These are phyloP conservation scores for Mucor sp. DNA, from an alignment of 371 early-diverging fungal species.

Conservation along the genomic window DNA sequence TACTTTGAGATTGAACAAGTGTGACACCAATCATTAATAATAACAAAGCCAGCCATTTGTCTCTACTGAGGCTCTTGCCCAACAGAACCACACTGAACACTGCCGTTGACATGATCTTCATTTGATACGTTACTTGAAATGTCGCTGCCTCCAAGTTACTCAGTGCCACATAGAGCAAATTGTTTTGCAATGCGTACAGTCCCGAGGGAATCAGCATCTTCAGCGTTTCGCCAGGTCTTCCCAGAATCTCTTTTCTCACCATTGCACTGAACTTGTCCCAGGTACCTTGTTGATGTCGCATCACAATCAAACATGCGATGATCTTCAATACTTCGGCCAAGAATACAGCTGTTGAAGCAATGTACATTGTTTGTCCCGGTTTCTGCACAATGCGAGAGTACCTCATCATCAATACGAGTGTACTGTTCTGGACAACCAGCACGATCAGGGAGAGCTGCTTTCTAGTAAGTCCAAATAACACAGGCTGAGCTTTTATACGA, in stretches of 20 bases:
- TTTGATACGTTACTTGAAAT: slow-evolving; percentile 95
- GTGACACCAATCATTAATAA: slow-evolving; percentile 88
- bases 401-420: slow-evolving; percentile 68
- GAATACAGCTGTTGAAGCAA: slow-evolving; percentile 71
- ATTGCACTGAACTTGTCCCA: slow-evolving; percentile 29
- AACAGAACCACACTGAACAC: slow-evolving; percentile 85
- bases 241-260: slow-evolving; percentile 51
- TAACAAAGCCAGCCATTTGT: slow-evolving; percentile 85
- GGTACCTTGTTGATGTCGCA: slow-evolving; percentile 33
- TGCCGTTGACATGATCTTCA: slow-evolving; percentile 96
- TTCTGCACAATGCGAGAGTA: slow-evolving; percentile 55
- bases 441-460: slow-evolving; percentile 58
- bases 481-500: slow-evolving; percentile 29
- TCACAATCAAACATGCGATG: slow-evolving; percentile 45
- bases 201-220: slow-evolving; percentile 85
- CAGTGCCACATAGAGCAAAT: slow-evolving; percentile 88
- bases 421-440: slow-evolving; percentile 63
- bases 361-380: slow-evolving; percentile 61
- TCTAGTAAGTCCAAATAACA: slow-evolving; percentile 36
- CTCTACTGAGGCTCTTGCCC: slow-evolving; percentile 57
- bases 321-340: slow-evolving; percentile 64
- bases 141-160: slow-evolving; percentile 90
- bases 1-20: slow-evolving; percentile 76
- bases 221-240: slow-evolving; percentile 56
- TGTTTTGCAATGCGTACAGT: slow-evolving; percentile 93